phyloP scores from a whole-genome alignment of 352 stramenopile genomes.

The Aphanomyces cochlioides region DNA sequence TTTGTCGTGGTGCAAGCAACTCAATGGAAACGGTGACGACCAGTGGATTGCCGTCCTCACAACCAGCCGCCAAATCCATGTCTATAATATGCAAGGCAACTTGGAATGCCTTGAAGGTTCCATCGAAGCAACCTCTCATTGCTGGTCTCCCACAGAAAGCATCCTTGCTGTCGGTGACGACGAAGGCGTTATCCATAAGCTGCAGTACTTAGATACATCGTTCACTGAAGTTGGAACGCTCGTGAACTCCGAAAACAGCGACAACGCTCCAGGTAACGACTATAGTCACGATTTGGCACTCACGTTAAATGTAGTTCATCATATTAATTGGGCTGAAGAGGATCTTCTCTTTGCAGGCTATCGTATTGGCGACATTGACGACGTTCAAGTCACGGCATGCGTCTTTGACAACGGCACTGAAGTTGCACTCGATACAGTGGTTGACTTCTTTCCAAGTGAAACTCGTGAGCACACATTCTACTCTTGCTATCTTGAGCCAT shows the following conservation, averaged over 20 bases:
- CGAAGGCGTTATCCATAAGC: slow-evolving; percentile 7
- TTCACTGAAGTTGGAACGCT: slow-evolving; percentile 1
- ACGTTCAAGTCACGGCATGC: slow-evolving; percentile 52
- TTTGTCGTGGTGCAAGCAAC: slow-evolving; percentile 3
- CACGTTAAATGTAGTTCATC: slow-evolving; percentile 43
- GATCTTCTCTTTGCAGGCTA: slow-evolving; percentile 63
- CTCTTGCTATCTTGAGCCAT: slow-evolving; percentile 57
- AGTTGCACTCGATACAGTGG: slow-evolving; percentile 56
- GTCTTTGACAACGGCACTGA: slow-evolving; percentile 52
- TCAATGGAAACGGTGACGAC: neutral
- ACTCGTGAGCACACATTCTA: slow-evolving; percentile 59
- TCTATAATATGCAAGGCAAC: slow-evolving; percentile 22
- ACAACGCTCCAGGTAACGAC: slow-evolving; percentile 2
- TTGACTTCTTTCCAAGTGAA: slow-evolving; percentile 54
- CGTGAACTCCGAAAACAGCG: slow-evolving; percentile 8
- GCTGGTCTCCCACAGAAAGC: neutral
- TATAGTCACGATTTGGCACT: slow-evolving; percentile 39
- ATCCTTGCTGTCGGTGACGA: slow-evolving; percentile 21
- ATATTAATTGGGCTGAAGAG: slow-evolving; percentile 71
- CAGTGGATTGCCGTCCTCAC: slow-evolving; percentile 40
- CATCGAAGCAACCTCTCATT: slow-evolving; percentile 8
- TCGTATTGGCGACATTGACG: slow-evolving; percentile 46
- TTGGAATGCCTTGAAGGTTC: slow-evolving; percentile 3
- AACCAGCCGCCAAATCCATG: slow-evolving; percentile 35
- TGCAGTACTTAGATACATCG: neutral